Evolutionary conservation across 768 basidiomycete species (phyloP).

Genomic region (Hemileccinum impolitum): DNA sequence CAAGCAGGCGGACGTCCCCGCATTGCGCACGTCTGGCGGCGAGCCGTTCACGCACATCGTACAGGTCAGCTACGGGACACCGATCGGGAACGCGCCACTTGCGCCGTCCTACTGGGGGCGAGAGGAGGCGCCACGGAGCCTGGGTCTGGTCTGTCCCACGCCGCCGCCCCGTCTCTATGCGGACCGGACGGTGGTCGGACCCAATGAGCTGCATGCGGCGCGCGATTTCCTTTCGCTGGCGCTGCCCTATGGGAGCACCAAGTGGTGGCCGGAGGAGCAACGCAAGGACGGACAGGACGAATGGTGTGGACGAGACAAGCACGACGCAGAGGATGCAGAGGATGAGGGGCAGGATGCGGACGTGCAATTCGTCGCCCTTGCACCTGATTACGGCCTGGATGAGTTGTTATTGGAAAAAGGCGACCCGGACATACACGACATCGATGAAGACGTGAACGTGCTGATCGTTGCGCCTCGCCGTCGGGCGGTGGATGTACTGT

Average conservation of each 20-base stretch:
- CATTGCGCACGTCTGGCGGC: constrained; percentile 10
- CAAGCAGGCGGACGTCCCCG: constrained; percentile 4
- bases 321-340: background rate
- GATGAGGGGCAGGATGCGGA: background rate
- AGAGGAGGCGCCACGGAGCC: background rate
- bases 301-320: too few relatives aligned
- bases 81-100: background rate
- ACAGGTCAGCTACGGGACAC: constrained; percentile 4
- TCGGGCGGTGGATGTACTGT: constrained; percentile 10
- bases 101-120: background rate
- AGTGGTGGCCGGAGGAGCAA: constrained; percentile 1
- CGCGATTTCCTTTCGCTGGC: constrained; percentile 43
- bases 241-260: constrained; percentile 29
- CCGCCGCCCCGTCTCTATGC: background rate
- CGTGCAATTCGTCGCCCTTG: constrained; percentile 4
- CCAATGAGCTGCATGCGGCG: constrained; percentile 36
- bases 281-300: background rate
- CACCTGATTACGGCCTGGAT: background rate
- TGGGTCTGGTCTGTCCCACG: background rate
- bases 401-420: background rate
- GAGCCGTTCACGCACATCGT: constrained; percentile 21
- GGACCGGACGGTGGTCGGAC: constrained; percentile 25
- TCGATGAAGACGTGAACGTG: background rate
- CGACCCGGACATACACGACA: background rate
- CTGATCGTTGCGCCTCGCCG: constrained; percentile 12